Evolutionary conservation across 2,329 filamentous ascomycete species (phyloP), one percentile per base, ranked within the genome.

Genomic region (Fusarium pseudograminearum): DNA sequence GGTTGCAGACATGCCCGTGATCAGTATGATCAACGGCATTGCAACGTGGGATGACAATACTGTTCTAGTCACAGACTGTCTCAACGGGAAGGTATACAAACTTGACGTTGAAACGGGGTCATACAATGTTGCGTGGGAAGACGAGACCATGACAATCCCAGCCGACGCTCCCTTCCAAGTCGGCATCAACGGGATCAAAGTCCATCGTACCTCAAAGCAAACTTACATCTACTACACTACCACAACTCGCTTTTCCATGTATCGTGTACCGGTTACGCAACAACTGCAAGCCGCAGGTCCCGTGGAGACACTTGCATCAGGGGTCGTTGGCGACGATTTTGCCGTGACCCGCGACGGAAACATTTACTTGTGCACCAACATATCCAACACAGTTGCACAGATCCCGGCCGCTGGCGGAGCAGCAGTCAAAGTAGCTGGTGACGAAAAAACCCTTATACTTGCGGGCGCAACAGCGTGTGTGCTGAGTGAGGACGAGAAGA

Each of bases 141-240:
- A 70, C 12, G 61, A 69, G n/a, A 68, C 63, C 12, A 69, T 70
- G 63, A 52, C 60, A 8, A 36, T 61, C 5, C 62, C 69, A 12
- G 44, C 52, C 4, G 45, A 55, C 4, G 58, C 69, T 12, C 51
- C 61, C 14, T 58, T 68, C 18, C 61, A 53, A 8, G 48, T 71
- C 26, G 63, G 58, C 31, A 64, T 73, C 58, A 74, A 74, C 55
- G 59, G 69, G 16, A 58, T 73, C 59, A 68, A 71, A 14, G 65
- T 67, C 20, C 69, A 71, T 65, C 67, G 58, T 4, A 52, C 58
- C 4, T 9, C 30, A 9, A 47, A 45, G 2, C 59, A 73, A 57
- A 55, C 61, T 45, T 59, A 64, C 58, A 40, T 70, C 47, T 68
- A 65, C 69, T 51, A 62, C 61, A 55, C 67, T 53, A 67, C 63